Base-by-base conservation (phyloP, 306 rosid species). In the Pyrus bretschneideri region DNA sequence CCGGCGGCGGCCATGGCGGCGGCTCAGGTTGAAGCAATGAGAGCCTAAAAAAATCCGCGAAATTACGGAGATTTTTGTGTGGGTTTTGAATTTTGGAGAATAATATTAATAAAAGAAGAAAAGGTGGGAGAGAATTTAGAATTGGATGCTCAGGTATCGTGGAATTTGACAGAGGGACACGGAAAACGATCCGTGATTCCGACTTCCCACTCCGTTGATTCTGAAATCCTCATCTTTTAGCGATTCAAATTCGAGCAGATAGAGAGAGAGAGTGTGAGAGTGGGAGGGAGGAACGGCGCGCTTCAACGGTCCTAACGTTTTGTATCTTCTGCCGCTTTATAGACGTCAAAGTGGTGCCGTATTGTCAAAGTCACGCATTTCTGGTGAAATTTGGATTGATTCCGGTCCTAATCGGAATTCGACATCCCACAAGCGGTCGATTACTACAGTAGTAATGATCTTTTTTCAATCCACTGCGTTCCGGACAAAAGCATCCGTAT, bases 1-100 rank as follows among this genome's bases (percentile, higher is more conserved):
- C 11, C 45, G 22, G 83, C 21, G 38, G 81, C 58, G 4, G 83
- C 75, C 83, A 83, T 79, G 55, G 78, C 59, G 29, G 46, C 11
- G 42, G 42, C 73, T n/a, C 45, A 66, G 15, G 73, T 45, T 22
- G 23, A 18, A 2, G 46, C 33, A 67, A 52, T 18, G 68, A 23
- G 11, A 52, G 10, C 38, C 67, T 30, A 3, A 74, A 27, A 51
- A 45, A 42, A 42, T 42, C 70, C 1, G 10, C 7, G 31, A 68
- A 68, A 27, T 62, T 62, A 8, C 6, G 19, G 73, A 52, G 60
- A 23, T 3, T 44, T 23, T 27, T 6, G 8, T 62, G 67, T 62
- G 67, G 67, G 59, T 25, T 13, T 30, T 21, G 44, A 21, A 29
- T 2, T 52, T 42, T 25, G 22, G 18, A 57, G 62, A 9, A 57